Base-by-base conservation (phyloP, 495 filamentous ascomycete species). In the Gamarada debralockiae region DNA sequence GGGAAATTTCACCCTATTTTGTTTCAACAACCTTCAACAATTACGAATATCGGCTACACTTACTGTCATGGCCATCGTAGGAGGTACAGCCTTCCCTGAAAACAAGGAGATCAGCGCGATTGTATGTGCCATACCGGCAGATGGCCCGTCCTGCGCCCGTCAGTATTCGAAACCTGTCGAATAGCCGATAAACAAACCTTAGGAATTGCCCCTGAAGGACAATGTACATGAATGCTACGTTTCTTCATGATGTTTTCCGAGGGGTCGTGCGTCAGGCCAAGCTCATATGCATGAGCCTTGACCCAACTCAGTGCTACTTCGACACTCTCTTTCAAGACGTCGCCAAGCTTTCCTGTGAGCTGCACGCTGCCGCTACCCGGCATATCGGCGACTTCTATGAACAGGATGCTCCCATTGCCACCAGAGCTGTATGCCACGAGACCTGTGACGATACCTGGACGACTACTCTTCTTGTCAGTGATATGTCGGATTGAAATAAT, bases 381-480 rank as follows among this genome's bases (percentile, higher is more conserved):
- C 92, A 97, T 97, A 65, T 96, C 90, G 25, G 92, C 90, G 23
- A 96, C 87, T 70, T 99, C 93, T 63, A 99, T 97, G 74, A 99
- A 99, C 44, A 99, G 74, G 63, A 99, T 99, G 63, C 89, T 91
- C 39, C 93, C 93, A 68, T 95, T 90, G 38, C 90, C 90, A 42
- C 95, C 93, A 18, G 84, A 88, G 56, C 83, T 88, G 73, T 95
- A 97, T n/a, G 95, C 95, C 17, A 97, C 93, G 15, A 99, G 84
- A 38, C 95, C 93, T 5, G 95, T 99, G 46, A 99, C 93, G 48
- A 99, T 88, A 53, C 93, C 93, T 17, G 95, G 92, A 40, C 89
- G 88, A 54, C 83, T 62, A 27, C 13, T 20, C n/a, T 21, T 10
- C 25, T 82, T 48, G 48, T 59, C 39, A 59, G 56, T 44, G 20